Evolutionary conservation across 2,329 filamentous ascomycete species (phyloP).

Genomic region (Teratosphaeria zuluensis): DNA sequence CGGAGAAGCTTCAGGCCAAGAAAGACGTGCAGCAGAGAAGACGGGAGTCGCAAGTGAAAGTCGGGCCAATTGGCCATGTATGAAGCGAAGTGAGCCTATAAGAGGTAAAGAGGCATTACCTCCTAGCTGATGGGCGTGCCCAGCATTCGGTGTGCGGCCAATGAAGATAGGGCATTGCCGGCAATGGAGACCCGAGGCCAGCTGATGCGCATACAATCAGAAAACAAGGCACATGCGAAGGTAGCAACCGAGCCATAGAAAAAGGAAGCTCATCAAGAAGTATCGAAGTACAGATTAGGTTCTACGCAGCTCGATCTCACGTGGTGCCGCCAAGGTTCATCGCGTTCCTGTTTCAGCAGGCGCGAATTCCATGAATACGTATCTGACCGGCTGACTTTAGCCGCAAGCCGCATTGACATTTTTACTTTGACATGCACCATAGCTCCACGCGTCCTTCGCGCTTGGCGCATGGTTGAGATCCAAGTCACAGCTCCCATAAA

Average conservation of each 20-base stretch:
- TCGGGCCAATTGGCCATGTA: constrained; percentile 5
- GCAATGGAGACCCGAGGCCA: too few relatives aligned
- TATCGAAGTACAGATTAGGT: too few relatives aligned
- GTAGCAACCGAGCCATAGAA: too few relatives aligned
- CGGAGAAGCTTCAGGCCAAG: constrained; percentile 33
- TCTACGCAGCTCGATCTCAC: not conserved
- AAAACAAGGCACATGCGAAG: too few relatives aligned
- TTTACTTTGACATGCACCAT: not conserved
- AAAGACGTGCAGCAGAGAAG: constrained; percentile 13
- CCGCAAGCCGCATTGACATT: not conserved
- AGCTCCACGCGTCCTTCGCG: not conserved
- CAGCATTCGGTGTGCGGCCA: too few relatives aligned
- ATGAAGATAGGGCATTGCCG: too few relatives aligned
- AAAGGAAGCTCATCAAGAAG: too few relatives aligned
- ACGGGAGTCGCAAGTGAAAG: constrained; percentile 1
- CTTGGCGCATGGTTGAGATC: not conserved
- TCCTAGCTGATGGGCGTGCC: too few relatives aligned
- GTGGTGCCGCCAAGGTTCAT: not conserved
- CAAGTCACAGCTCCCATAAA: not conserved
- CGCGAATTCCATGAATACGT: not conserved
- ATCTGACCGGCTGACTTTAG: not conserved
- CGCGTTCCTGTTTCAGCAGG: not conserved
- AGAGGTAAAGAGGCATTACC: not conserved
- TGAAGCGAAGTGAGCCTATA: not conserved
- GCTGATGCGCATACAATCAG: too few relatives aligned